Evolutionary conservation across 306 rosid species (phyloP).

Genomic region (Fagus crenata): DNA sequence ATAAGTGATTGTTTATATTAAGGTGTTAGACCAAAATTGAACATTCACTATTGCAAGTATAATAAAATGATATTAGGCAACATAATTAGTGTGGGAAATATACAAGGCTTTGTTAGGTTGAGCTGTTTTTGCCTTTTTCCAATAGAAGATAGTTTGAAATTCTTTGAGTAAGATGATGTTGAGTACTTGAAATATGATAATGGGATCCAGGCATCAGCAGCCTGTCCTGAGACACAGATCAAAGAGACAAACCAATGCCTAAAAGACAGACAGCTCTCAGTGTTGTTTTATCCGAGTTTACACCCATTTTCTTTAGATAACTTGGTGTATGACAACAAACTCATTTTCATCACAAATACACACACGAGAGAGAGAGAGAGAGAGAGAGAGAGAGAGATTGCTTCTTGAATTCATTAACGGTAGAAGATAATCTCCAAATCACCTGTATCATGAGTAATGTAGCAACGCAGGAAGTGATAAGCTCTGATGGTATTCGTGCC

Average conservation of each 20-base stretch:
- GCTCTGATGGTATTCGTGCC: conserved; percentile 67
- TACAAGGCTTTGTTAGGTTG: not conserved
- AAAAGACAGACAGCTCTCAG: not conserved
- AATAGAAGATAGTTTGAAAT: too few species aligned
- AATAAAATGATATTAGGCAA: not conserved
- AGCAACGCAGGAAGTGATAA: conserved; percentile 82
- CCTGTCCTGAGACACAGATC: not conserved
- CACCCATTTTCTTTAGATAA: too few species aligned
- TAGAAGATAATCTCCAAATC: conserved; percentile 4
- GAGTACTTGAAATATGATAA: not conserved
- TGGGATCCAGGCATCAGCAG: not conserved
- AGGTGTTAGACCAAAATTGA: not conserved
- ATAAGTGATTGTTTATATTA: not conserved
- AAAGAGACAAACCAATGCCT: not conserved
- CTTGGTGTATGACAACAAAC: too few species aligned
- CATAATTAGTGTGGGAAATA: not conserved
- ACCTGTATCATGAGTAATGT: conserved; percentile 92
- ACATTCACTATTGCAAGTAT: not conserved
- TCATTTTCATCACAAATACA: not conserved
- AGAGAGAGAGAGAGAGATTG: not conserved
- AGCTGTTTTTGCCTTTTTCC: too few species aligned
- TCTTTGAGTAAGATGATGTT: not conserved
- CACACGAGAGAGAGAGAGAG: not conserved
- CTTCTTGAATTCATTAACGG: not conserved
- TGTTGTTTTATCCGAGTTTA: not conserved